These are phyloP conservation scores for Gossypioides kirkii DNA, from an alignment of 345 rosid species.

Conservation along the genomic window DNA sequence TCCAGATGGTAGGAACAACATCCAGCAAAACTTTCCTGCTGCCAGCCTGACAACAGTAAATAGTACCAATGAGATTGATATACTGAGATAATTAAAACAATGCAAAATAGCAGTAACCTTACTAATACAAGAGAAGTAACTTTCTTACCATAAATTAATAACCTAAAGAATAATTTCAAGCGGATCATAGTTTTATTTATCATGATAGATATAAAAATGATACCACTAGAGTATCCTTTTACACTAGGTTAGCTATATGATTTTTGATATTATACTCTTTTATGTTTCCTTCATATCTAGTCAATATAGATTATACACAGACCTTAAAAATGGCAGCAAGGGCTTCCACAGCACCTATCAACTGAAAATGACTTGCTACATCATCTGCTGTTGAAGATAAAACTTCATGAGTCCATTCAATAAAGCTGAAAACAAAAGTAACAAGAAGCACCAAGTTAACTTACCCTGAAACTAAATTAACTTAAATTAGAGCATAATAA, in stretches of 20 bases:
- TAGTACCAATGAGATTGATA: slow-evolving; percentile 19
- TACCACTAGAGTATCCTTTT: not conserved
- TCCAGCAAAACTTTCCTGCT: slow-evolving; percentile 52
- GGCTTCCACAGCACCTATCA: slow-evolving; percentile 85
- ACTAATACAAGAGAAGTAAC: not conserved
- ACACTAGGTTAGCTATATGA: not conserved
- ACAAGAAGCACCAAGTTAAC: not conserved
- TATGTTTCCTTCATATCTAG: not conserved
- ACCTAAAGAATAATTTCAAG: not conserved
- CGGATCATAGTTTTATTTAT: not conserved
- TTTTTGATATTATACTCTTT: not conserved
- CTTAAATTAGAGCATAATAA: slow-evolving; percentile 7
- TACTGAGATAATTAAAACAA: slow-evolving; percentile 7
- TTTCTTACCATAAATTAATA: not conserved
- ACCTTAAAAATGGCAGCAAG: slow-evolving; percentile 94
- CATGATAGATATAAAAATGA: not conserved
- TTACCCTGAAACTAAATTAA: not conserved
- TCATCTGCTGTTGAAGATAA: slow-evolving; percentile 57
- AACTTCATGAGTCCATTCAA: slow-evolving; percentile 81
- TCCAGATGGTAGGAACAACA: slow-evolving; percentile 56
- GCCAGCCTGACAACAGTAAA: slow-evolving; percentile 69
- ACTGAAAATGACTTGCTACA: slow-evolving; percentile 54
- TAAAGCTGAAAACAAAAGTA: slow-evolving; percentile 49
- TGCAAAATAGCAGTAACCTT: not conserved
- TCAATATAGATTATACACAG: not conserved